Conservation (phyloP, 148 eudicot species). For the Rheum nobile region DNA sequence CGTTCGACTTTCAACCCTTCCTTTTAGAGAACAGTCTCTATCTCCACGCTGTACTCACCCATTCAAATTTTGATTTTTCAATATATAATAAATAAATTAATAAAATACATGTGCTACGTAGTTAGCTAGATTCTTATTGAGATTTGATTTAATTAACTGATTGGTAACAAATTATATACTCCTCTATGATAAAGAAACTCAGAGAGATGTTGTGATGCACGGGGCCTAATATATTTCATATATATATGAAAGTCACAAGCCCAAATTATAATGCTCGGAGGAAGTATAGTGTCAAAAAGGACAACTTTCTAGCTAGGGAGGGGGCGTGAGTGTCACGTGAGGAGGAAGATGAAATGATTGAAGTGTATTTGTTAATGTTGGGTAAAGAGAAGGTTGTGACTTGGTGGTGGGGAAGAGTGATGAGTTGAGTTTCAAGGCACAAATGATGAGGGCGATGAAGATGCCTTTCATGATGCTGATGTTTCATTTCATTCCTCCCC, state of each 20-base stretch:
- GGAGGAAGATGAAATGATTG: conserved; percentile 1
- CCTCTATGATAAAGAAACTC: too few relatives aligned
- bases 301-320: background rate
- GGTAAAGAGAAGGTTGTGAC: background rate
- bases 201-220: background rate
- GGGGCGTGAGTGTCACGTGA: conserved; percentile 12
- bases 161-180: too few relatives aligned
- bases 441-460: conserved; percentile 35
- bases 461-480: conserved; percentile 21
- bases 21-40: conserved; percentile 4
- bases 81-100: background rate
- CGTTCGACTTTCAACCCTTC: background rate
- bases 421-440: conserved; percentile 28
- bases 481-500: conserved; percentile 13
- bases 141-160: background rate
- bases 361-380: conserved; percentile 3
- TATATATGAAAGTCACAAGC: background rate
- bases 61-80: background rate
- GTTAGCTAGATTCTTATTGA: background rate
- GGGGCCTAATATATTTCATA: background rate
- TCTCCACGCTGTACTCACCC: conserved; percentile 1
- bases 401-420: conserved; percentile 10
- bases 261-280: conserved; percentile 4
- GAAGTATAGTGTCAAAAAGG: background rate
- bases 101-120: background rate